A percentile compares a stretch with the other conserved stretches of the same genome.
These are phyloP conservation scores for Ophiostoma piceae DNA, from an alignment of 2,329 filamentous ascomycete species.

Conservation along the genomic window DNA sequence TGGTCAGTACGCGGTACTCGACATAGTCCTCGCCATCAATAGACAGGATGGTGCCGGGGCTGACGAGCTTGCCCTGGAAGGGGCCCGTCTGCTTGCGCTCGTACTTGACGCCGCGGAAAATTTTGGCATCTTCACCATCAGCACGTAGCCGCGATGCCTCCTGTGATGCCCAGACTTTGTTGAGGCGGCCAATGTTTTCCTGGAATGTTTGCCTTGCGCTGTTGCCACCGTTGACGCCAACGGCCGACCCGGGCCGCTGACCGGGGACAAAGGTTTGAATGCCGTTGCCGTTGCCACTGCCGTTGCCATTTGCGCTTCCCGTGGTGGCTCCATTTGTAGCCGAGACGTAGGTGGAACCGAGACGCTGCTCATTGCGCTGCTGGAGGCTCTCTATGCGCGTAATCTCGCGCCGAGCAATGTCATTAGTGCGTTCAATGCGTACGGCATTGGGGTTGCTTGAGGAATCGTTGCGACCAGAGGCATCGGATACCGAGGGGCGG, in stretches of 20 bases:
- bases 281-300: not conserved
- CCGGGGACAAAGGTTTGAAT: not conserved
- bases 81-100: constrained; percentile 57
- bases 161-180: constrained; percentile 52
- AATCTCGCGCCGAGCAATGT: constrained; percentile 48
- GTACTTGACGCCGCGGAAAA: constrained; percentile 56
- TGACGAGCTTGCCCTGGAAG: constrained; percentile 59
- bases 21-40: constrained; percentile 65
- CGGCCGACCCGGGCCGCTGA: not conserved
- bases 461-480: not conserved
- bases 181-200: constrained; percentile 49
- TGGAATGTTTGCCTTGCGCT: constrained; percentile 35
- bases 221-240: constrained; percentile 21
- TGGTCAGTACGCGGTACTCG: constrained; percentile 60
- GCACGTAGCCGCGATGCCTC: constrained; percentile 44
- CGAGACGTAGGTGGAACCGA: constrained; percentile 32
- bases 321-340: not conserved
- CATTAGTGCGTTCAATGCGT: constrained; percentile 45
- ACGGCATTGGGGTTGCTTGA: constrained; percentile 26
- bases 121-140: constrained; percentile 49
- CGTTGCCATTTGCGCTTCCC: constrained; percentile 13
- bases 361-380: constrained; percentile 46
- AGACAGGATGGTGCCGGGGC: constrained; percentile 55
- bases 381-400: constrained; percentile 48
- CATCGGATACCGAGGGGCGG: not conserved